These are phyloP conservation scores for Kluyveromyces nonfermentans DNA, from an alignment of 805 yeast genomes.

Conservation along the genomic window DNA sequence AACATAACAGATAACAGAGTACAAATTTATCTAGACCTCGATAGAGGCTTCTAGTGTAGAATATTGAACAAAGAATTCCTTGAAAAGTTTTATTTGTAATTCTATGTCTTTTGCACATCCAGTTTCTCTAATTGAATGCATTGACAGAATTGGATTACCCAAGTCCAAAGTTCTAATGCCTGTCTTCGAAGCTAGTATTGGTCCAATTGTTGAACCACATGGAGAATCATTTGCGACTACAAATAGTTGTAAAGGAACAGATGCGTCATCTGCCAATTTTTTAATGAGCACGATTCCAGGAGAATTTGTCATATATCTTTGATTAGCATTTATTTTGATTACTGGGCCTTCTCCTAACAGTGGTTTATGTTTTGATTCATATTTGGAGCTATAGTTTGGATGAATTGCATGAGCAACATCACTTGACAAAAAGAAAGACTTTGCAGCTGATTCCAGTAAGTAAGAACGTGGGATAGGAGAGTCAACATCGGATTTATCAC, in stretches of 20 bases:
- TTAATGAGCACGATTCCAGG: constrained; percentile 77
- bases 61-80: constrained; percentile 47
- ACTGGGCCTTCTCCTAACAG: constrained; percentile 84
- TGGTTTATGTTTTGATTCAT: constrained; percentile 76
- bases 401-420: constrained; percentile 98
- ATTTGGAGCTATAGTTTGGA: constrained; percentile 73
- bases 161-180: constrained; percentile 84
- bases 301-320: constrained; percentile 89
- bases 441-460: constrained; percentile 50
- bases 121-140: constrained; percentile 92
- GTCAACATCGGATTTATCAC: constrained; percentile 29
- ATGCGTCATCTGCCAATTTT: constrained; percentile 52
- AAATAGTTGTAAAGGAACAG: constrained; percentile 82
- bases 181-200: constrained; percentile 76
- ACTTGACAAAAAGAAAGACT: constrained; percentile 81
- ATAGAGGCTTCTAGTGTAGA: constrained; percentile 30
- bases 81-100: constrained; percentile 51
- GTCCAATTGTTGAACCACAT: constrained; percentile 96
- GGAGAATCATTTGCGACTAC: constrained; percentile 91
- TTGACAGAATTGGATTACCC: constrained; percentile 85
- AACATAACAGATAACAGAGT: too few species aligned
- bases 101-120: constrained; percentile 72
- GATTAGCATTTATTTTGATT: constrained; percentile 87
- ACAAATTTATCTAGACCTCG: not conserved
- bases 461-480: constrained; percentile 27